Evolutionary conservation across 768 basidiomycete species (phyloP), one percentile per base, ranked within the genome.

Genomic region (Pleurotus pulmonarius): DNA sequence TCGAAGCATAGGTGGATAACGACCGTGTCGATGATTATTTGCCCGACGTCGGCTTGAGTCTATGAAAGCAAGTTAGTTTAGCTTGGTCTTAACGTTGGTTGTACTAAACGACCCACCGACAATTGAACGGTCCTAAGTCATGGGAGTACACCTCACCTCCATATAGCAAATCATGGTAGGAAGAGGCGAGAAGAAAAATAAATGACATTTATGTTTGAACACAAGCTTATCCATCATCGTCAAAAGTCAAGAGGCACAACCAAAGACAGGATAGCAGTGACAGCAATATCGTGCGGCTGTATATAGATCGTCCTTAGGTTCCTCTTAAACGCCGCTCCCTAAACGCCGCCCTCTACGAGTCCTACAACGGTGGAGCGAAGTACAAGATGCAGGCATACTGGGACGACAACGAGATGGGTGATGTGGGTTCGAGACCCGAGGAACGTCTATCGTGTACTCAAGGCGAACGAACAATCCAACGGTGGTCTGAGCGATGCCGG

Each of bases 381-480:
- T 53, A 53, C 48, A 37, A 53, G 51, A 53, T 20, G 38, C 38
- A 25, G 51, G 51, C 22, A 20, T 22, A 20, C 39, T 9, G 37
- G 38, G 39, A 20, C 38, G 38, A 39, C n/a, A 52, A 41, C 22
- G 49, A 52, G 49, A 52, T 52, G 40, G 38, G 41, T 37, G 51
- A n/a, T 44, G 29, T 24, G 51, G n/a, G 12, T 16, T 53, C 51
- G 13, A 40, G 12, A 41, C 16, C 39, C 39, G 16, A 24, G 25
- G 38, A 53, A 22, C 38, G 18, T 53, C 16, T 22, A 41, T 53
- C 51, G 25, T 40, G 22, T 53, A 39, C 38, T 39, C 20, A 41
- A 40, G 37, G 51, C 16, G 39, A 53, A 41, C 51, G 20, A 51
- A 41, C 51, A 40, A 12, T 53, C 38, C 29, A 24, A 53, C 51